phyloP scores from a whole-genome alignment of 768 basidiomycete genomes.

The Multifurca ochricompacta region DNA sequence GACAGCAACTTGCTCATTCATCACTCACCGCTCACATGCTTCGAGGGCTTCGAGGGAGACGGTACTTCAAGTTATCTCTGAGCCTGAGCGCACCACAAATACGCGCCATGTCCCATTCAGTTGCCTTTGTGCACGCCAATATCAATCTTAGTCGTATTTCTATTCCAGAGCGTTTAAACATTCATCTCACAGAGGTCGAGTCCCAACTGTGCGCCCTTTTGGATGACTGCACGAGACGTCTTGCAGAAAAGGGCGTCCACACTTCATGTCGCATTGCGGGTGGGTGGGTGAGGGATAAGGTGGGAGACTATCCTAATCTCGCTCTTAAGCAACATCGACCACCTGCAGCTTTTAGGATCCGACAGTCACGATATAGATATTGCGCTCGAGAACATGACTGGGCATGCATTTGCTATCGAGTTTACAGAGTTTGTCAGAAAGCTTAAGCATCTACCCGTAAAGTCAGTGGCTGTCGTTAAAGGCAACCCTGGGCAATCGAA shows the following conservation, averaged over 20 bases:
- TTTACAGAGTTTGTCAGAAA: conserved; percentile 57
- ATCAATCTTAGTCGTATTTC: conserved; percentile 26
- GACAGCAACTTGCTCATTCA: too few species aligned
- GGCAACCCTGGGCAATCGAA: conserved; percentile 97
- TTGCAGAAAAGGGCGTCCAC: conserved; percentile 43
- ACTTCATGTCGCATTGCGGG: conserved; percentile 88
- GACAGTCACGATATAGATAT: conserved; percentile 92
- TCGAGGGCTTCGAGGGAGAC: background rate
- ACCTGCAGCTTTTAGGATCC: conserved; percentile 60
- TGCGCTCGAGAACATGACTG: conserved; percentile 84
- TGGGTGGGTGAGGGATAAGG: conserved; percentile 99
- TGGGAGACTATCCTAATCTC: conserved; percentile 28
- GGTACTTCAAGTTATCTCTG: too few species aligned
- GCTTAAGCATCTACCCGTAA: conserved; percentile 43
- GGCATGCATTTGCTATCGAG: conserved; percentile 76
- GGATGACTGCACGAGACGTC: conserved; percentile 61
- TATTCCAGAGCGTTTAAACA: conserved; percentile 28
- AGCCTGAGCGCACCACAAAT: background rate
- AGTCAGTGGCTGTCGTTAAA: conserved; percentile 73
- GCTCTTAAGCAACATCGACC: background rate
- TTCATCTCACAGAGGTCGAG: conserved; percentile 64
- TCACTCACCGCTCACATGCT: too few species aligned
- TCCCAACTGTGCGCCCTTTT: conserved; percentile 65
- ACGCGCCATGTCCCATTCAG: conserved; percentile 25
- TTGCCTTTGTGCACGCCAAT: conserved; percentile 5